phyloP scores from a whole-genome alignment of 2,329 filamentous ascomycete species.

The Endoconidiophora polonica region DNA sequence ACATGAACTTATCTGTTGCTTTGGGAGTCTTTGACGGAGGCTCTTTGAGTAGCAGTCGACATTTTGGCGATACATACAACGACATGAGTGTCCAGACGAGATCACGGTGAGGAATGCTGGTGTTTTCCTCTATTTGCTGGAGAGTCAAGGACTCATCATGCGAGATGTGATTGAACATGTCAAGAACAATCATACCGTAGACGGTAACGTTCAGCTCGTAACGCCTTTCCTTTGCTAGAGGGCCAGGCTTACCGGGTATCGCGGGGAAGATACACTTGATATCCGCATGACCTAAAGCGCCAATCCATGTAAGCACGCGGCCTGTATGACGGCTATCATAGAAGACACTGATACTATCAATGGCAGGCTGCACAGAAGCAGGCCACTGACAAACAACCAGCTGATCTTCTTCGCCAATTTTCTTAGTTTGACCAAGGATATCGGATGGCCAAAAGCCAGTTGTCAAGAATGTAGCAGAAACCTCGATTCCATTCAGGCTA shows the following conservation, averaged over 20 bases:
- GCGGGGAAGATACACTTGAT: conserved; percentile 64
- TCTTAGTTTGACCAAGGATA: conserved; percentile 47
- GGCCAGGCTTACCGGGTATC: conserved; percentile 49
- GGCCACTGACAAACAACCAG: conserved; percentile 19
- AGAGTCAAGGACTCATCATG: conserved; percentile 29
- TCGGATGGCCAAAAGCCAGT: conserved; percentile 93
- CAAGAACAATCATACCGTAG: conserved; percentile 75
- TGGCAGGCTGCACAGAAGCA: conserved; percentile 1
- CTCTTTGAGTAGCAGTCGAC: conserved; percentile 62
- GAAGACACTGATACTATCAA: conserved; percentile 53
- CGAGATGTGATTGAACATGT: conserved; percentile 71
- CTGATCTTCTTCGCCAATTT: conserved; percentile 25
- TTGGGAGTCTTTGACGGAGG: conserved; percentile 66
- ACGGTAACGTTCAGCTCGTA: conserved; percentile 90
- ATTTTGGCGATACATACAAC: conserved; percentile 69
- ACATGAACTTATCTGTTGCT: conserved; percentile 59
- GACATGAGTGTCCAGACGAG: conserved; percentile 65
- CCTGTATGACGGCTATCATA: conserved; percentile 81
- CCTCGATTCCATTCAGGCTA: conserved; percentile 40
- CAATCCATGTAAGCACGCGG: conserved; percentile 70
- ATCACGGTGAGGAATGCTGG: conserved; percentile 60
- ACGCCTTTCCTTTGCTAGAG: conserved; percentile 45
- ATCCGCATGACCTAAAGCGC: conserved; percentile 60
- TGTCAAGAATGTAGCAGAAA: conserved; percentile 73
- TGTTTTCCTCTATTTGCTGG: conserved; percentile 69